These are phyloP conservation scores for Pachyrhizus erosus DNA, from an alignment of 306 rosid genomes.

Conservation along the genomic window DNA sequence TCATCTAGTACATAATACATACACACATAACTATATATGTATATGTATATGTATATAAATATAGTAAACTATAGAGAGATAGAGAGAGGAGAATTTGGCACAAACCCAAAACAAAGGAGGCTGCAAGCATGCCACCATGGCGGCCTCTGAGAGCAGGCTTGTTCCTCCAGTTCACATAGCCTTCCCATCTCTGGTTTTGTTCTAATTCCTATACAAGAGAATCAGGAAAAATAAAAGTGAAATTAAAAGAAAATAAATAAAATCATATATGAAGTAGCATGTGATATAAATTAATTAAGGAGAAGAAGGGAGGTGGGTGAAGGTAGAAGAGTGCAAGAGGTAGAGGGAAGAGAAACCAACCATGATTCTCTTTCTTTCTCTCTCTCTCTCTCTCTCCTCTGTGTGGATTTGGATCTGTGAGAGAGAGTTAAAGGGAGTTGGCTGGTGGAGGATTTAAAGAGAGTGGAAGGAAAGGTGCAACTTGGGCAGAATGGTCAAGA, in stretches of 20 bases:
- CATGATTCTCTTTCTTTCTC: slow-evolving; percentile 34
- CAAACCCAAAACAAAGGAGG: slow-evolving; percentile 83
- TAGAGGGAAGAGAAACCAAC: slow-evolving; percentile 34
- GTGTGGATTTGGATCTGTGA: slow-evolving; percentile 47
- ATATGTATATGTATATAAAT: neutral
- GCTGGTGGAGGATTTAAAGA: slow-evolving; percentile 59
- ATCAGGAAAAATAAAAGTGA: neutral
- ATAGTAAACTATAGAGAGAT: neutral
- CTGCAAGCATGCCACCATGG: slow-evolving; percentile 95
- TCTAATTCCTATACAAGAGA: slow-evolving; percentile 49
- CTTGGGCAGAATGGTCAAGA: slow-evolving; percentile 53
- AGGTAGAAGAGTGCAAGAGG: neutral
- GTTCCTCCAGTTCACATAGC: slow-evolving; percentile 86
- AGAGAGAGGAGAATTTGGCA: neutral
- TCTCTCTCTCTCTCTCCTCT: neutral
- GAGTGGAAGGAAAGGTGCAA: slow-evolving; percentile 36
- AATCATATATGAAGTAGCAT: neutral
- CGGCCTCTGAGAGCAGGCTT: slow-evolving; percentile 69
- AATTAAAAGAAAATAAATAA: neutral
- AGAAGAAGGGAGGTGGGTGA: neutral
- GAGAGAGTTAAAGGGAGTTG: slow-evolving; percentile 36
- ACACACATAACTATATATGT: neutral
- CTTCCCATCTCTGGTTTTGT: slow-evolving; percentile 71
- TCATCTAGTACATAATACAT: neutral
- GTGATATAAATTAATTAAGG: neutral